These are phyloP conservation scores for Neospermospora avenae DNA, from an alignment of 2,329 filamentous ascomycete genomes.

Conservation along the genomic window DNA sequence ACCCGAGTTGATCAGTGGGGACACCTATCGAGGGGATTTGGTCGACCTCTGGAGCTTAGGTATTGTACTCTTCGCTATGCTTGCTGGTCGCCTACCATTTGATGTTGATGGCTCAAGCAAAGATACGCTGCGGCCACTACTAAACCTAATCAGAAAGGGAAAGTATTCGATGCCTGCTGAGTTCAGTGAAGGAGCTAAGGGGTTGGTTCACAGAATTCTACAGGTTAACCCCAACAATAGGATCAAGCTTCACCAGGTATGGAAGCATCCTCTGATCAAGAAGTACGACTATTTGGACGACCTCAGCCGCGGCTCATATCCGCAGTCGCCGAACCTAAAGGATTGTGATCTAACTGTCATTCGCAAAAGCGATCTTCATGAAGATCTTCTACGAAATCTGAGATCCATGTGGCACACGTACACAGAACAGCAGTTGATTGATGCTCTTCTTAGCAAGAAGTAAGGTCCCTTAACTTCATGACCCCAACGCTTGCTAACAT, in stretches of 20 bases:
- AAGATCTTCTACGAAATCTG: constrained; percentile 79
- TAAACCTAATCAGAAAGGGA: constrained; percentile 57
- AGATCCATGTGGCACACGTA: constrained; percentile 90
- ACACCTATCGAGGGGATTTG: constrained; percentile 76
- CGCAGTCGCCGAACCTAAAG: constrained; percentile 53
- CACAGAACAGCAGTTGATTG: constrained; percentile 66
- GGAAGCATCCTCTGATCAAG: constrained; percentile 79
- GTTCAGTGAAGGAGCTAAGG: constrained; percentile 66
- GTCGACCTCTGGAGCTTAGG: constrained; percentile 95
- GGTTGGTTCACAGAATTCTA: constrained; percentile 78
- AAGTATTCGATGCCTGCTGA: constrained; percentile 58
- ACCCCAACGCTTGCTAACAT: constrained; percentile 5
- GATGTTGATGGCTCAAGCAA: constrained; percentile 42
- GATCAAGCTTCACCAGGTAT: constrained; percentile 77
- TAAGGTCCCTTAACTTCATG: constrained; percentile 40
- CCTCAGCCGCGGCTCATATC: constrained; percentile 37
- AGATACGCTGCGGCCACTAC: constrained; percentile 53
- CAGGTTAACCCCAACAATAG: constrained; percentile 74
- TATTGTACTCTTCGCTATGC: constrained; percentile 82
- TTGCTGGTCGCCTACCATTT: constrained; percentile 83
- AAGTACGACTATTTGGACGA: constrained; percentile 79
- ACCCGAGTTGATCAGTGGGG: constrained; percentile 79
- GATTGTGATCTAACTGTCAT: constrained; percentile 61
- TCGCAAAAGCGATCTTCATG: constrained; percentile 67
- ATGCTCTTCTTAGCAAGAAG: constrained; percentile 63